Evolutionary conservation across 176 grass and related monocot species (phyloP).

Genomic region (Canna indica): DNA sequence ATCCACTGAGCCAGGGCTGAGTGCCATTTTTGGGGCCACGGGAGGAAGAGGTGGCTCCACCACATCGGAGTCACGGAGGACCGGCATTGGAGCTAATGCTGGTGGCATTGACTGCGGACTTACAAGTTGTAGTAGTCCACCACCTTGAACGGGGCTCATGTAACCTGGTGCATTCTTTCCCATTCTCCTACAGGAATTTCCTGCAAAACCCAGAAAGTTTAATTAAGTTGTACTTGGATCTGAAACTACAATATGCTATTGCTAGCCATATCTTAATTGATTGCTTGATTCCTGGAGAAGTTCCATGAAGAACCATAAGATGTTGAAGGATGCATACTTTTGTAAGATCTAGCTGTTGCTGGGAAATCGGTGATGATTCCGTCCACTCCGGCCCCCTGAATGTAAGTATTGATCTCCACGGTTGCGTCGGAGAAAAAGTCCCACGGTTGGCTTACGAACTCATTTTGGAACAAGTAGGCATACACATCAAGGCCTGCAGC

Average conservation of each 20-base stretch:
- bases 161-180: constrained; percentile 36
- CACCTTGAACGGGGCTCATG: constrained; percentile 17
- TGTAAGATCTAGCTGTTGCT: constrained; percentile 56
- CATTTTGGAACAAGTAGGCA: constrained; percentile 49
- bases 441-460: constrained; percentile 46
- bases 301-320: background rate
- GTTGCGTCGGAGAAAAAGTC: constrained; percentile 65
- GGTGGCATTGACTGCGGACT: constrained; percentile 12
- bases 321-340: constrained; percentile 36
- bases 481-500: constrained; percentile 52
- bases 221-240: background rate
- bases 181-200: constrained; percentile 39
- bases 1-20: background rate
- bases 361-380: constrained; percentile 91
- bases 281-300: background rate
- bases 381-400: constrained; percentile 27
- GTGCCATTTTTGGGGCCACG: background rate
- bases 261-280: no score
- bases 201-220: constrained; percentile 22
- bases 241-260: no score
- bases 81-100: constrained; percentile 31
- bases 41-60: constrained; percentile 42
- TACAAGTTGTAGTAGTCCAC: constrained; percentile 23
- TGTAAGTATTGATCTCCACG: constrained; percentile 69
- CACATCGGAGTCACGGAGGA: constrained; percentile 24